Evolutionary conservation across 2,329 filamentous ascomycete genomes (phyloP), one percentile per base, ranked within the genome.

Genomic region (Aspergillus hiratsukae): DNA sequence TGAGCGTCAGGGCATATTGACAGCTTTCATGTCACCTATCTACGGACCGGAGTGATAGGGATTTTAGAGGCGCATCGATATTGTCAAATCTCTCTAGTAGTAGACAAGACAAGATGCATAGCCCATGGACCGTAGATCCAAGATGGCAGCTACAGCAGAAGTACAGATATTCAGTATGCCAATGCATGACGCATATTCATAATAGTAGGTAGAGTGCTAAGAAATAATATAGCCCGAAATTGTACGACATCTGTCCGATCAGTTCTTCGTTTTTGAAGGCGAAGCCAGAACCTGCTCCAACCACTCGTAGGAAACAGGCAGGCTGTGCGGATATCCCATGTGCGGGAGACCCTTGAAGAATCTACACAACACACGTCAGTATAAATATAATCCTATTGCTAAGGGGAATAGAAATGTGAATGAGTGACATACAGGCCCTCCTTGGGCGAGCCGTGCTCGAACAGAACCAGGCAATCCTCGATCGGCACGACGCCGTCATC

Each of bases 401-500:
- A 3, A 3, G 11, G 3, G 10, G 35, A 2, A 14, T 2, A n/a
- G 29, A 31, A 4, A 31, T 11, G 29, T 9, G 9, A 3, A 29
- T 9, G 8, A 49, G 10, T 3, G 19, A 11, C 58, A 7, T 50
- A 86, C 50, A 85, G 78, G 10, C 78, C 83, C 71, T 88, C 85
- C 73, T 89, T 89, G 11, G 84, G 83, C 31, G 76, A 79, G 2
- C 86, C 86, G 61, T 87, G 80, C 68, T 87, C 83, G 61, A 87
- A 82, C 53, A 88, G 72, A 52, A 88, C 72, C 73, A 86, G 81
- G 14, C 79, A 85, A 65, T 88, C 86, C 65, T 88, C 86, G 56
- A 88, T 86, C 0, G 86, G 86, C 78, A 87, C 87, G 48, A 88
- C 71, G 0, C 85, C 85, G 62, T 88, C 86, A 53, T 80, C 75